Evolutionary conservation across 352 stramenopile species (phyloP).

Genomic region (Halophytophthora batemanensis): DNA sequence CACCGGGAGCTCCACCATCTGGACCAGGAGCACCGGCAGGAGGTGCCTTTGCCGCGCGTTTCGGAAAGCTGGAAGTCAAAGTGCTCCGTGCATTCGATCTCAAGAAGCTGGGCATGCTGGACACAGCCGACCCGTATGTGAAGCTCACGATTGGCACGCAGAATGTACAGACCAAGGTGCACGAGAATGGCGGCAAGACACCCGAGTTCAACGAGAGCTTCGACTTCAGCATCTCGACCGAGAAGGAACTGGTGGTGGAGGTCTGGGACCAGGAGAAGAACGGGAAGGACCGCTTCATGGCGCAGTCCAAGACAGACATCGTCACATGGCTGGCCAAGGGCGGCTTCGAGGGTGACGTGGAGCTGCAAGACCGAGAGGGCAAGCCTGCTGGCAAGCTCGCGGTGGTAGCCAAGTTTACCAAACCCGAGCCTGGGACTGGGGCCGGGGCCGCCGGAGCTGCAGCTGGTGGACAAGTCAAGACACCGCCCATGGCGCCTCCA

Average conservation of each 20-base stretch:
- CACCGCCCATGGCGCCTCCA: constrained; percentile 50
- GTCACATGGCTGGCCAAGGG: constrained; percentile 92
- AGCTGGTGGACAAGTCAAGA: constrained; percentile 36
- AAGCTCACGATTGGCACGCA: constrained; percentile 90
- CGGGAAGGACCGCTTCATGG: constrained; percentile 93
- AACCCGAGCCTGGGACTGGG: constrained; percentile 31
- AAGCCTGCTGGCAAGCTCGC: constrained; percentile 83
- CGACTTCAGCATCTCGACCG: constrained; percentile 93
- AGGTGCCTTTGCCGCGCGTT: constrained; percentile 69
- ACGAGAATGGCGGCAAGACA: constrained; percentile 91
- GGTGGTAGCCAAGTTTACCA: constrained; percentile 85
- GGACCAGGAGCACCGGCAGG: constrained; percentile 19
- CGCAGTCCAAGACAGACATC: constrained; percentile 87
- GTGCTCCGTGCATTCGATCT: constrained; percentile 90
- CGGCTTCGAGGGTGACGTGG: constrained; percentile 90
- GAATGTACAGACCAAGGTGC: constrained; percentile 71
- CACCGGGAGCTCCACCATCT: constrained; percentile 18
- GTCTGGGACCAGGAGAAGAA: constrained; percentile 88
- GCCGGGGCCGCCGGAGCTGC: constrained; percentile 27
- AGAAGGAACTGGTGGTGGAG: constrained; percentile 93
- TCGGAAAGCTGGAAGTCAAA: constrained; percentile 91
- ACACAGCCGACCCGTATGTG: constrained; percentile 92
- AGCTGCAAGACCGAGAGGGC: constrained; percentile 80
- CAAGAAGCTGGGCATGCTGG: constrained; percentile 91
- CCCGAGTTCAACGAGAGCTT: constrained; percentile 94